Evolutionary conservation across 2,329 filamentous ascomycete genomes (phyloP).

Genomic region (Colletotrichum tropicicola): DNA sequence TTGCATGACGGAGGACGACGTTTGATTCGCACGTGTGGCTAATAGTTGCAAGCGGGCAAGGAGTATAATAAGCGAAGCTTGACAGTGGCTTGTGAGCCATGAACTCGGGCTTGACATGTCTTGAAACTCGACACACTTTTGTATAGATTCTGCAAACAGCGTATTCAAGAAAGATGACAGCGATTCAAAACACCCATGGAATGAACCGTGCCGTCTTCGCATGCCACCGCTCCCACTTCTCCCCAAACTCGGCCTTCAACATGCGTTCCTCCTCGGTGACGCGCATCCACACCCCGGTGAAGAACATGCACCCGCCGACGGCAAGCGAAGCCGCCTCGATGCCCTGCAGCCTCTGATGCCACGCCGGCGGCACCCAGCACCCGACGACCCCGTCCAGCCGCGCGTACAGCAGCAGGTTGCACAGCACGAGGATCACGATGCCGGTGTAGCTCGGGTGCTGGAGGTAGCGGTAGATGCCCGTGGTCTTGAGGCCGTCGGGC

Average conservation of each 20-base stretch:
- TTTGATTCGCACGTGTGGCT: too few species aligned
- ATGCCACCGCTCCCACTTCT: constrained; percentile 59
- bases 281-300: constrained; percentile 41
- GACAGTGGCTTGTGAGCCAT: too few species aligned
- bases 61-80: too few species aligned
- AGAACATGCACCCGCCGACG: constrained; percentile 27
- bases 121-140: too few species aligned
- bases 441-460: constrained; percentile 64
- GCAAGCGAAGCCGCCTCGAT: constrained; percentile 23
- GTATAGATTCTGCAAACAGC: too few species aligned
- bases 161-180: too few species aligned
- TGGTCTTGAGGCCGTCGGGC: constrained; percentile 55
- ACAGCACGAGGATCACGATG: constrained; percentile 42
- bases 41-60: too few species aligned
- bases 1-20: too few species aligned
- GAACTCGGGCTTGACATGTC: too few species aligned
- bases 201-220: constrained; percentile 56
- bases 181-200: constrained; percentile 51
- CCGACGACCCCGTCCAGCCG: constrained; percentile 47
- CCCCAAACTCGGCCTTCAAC: constrained; percentile 55
- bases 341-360: constrained; percentile 16
- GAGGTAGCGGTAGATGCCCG: constrained; percentile 56
- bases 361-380: constrained; percentile 46
- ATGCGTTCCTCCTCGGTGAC: constrained; percentile 60
- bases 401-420: constrained; percentile 42